Conservation (phyloP, 352 stramenopile species). For the Globisporangium heterothallicum region DNA sequence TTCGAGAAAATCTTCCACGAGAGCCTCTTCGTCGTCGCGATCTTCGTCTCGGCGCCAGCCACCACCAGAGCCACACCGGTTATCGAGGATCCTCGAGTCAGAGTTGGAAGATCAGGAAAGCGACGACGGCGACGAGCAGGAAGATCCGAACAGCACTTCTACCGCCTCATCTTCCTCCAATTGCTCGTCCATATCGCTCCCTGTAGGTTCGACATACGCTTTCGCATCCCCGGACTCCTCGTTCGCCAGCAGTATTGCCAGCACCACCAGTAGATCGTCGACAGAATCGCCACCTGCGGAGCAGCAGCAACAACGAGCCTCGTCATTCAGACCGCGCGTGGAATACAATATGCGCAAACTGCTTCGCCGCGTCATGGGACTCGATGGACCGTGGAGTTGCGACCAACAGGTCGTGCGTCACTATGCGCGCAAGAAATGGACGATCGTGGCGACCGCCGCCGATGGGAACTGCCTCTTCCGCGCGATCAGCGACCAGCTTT, state of each 20-base stretch:
- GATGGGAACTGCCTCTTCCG: slow-evolving; percentile 59
- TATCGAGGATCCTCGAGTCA: slow-evolving; percentile 11
- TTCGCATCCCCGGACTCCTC: background rate
- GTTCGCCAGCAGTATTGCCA: background rate
- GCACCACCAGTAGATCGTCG: background rate
- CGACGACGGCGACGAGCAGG: slow-evolving; percentile 4
- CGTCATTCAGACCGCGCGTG: slow-evolving; percentile 11
- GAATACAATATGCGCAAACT: slow-evolving; percentile 18
- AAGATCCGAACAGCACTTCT: background rate
- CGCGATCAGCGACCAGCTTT: slow-evolving; percentile 54
- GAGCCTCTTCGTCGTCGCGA: background rate
- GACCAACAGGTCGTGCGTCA: slow-evolving; percentile 34
- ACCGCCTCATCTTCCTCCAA: slow-evolving; percentile 2
- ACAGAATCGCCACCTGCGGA: background rate
- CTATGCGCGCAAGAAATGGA: slow-evolving; percentile 31
- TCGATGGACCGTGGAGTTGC: slow-evolving; percentile 24
- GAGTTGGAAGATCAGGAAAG: slow-evolving; percentile 10
- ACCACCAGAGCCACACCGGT: background rate
- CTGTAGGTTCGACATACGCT: background rate
- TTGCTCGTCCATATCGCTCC: background rate
- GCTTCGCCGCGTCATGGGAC: slow-evolving; percentile 14
- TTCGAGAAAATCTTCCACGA: background rate
- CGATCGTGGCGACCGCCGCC: slow-evolving; percentile 19
- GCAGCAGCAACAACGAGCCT: no score
- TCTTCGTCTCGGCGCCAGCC: background rate